Evolutionary conservation across 306 rosid genomes (phyloP).

Genomic region (Heteromeles arbutifolia): DNA sequence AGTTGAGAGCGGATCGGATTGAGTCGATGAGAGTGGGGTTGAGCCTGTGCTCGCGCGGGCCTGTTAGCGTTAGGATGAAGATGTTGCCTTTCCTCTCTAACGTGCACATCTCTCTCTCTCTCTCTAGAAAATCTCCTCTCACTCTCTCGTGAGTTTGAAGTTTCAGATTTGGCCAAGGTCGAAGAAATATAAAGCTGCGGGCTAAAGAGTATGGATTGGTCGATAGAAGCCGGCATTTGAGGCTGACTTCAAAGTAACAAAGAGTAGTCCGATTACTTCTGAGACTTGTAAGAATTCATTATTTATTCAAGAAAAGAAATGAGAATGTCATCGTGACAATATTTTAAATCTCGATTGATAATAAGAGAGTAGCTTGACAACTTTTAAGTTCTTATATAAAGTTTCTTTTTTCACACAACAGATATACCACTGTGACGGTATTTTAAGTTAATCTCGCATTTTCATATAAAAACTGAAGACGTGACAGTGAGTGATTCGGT

Average conservation of each 20-base stretch:
- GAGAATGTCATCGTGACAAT: no score
- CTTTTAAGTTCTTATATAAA: no score
- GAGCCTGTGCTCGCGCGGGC: constrained; percentile 62
- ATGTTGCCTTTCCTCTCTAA: constrained; percentile 56
- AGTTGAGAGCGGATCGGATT: constrained; percentile 46
- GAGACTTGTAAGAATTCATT: no score
- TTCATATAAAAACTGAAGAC: no score
- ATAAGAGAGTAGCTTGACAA: no score
- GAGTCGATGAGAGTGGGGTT: constrained; percentile 55
- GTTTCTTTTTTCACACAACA: no score
- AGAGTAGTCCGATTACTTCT: no score
- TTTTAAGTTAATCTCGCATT: fast-evolving
- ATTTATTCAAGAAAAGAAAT: no score
- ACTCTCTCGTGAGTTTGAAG: neutral
- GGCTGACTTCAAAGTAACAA: no score
- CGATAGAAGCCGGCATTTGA: neutral
- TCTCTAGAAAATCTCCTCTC: neutral
- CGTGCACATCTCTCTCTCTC: constrained; percentile 35
- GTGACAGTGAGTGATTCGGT: no score
- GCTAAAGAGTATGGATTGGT: neutral
- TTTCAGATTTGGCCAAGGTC: neutral
- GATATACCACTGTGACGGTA: fast-evolving
- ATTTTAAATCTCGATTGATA: no score
- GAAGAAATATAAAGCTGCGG: neutral
- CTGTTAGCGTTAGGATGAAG: constrained; percentile 65